Base-by-base conservation (phyloP, 768 basidiomycete genomes). In the Tricholoma saponaceum region DNA sequence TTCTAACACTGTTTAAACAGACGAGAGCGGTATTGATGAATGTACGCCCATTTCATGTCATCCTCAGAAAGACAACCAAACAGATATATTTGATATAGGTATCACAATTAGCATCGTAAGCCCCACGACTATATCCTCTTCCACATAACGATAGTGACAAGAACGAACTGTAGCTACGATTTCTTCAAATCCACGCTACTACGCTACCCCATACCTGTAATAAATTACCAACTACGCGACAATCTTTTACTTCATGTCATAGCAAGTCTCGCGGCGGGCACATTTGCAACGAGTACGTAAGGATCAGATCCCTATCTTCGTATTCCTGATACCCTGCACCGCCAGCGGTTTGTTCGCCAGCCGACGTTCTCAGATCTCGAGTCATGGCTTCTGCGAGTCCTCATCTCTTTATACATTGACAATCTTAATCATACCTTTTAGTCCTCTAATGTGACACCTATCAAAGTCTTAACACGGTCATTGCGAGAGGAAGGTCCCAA, bases 41-140 rank as follows among this genome's bases (percentile, higher is more conserved):
- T 68, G 88, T 89, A 68, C 66, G 85, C 10, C 23, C 9, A 43
- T 53, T 47, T 58, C 18, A 43, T 66, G 50, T 60, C 41, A 46
- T 26, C 25, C 5, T 10, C 14, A 54, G 39, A 18, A 44, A 7
- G 20, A 18, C 44, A 44, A 44, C 26, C 13, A 23, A 46, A 14
- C 5, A 16, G 16, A 26, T 12, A 25, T 14, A 10, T 44, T 8
- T 30, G 9, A 5, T 20, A 35, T 60, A 91, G 89, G 81, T 80
- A 30, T 91, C 90, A 20, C 90, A 92, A 81, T 86, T 91, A 47
- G 87, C 85, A 74, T 91, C 90, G 90, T 91, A 70, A 76, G 90
- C 79, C 33, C 53, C 23, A 33, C 7, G 8, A n/a, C 16, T 56
- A 49, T 30, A 14, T 28, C 25, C 33, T 39, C 55, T n/a, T n/a